phyloP scores from a whole-genome alignment of 306 rosid genomes.

The Rubus idaeus region DNA sequence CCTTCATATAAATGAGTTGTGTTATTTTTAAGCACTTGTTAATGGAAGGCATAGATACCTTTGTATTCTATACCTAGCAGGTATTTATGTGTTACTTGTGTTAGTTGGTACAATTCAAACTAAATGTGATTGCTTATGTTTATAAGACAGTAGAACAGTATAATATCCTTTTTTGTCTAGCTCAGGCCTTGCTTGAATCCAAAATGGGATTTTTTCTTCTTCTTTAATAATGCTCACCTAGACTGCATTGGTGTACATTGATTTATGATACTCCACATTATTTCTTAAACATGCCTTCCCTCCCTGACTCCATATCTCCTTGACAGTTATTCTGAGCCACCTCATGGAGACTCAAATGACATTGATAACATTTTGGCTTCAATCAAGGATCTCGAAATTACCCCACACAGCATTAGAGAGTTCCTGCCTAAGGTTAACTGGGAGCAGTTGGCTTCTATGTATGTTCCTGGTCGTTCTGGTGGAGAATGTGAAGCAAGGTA shows the following conservation, averaged over 20 bases:
- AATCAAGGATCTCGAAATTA: slow-evolving; percentile 57
- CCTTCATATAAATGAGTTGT: background rate
- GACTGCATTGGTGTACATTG: background rate
- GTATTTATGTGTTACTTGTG: background rate
- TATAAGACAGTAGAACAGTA: background rate
- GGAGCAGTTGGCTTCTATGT: slow-evolving; percentile 78
- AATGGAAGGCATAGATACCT: background rate
- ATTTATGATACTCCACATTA: background rate
- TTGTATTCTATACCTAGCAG: background rate
- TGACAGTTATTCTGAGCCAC: slow-evolving; percentile 45
- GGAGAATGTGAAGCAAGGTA: slow-evolving; percentile 95
- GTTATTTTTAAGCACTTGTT: background rate
- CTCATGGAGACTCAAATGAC: slow-evolving; percentile 48
- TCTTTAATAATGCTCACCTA: background rate
- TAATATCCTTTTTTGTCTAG: background rate
- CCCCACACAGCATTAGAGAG: slow-evolving; percentile 52
- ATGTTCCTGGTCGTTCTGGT: slow-evolving; percentile 64
- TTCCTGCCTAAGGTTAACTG: slow-evolving; percentile 82
- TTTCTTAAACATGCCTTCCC: slow-evolving; percentile 9
- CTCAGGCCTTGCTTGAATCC: background rate
- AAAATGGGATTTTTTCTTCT: background rate
- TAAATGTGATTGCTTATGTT: background rate
- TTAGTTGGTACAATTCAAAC: background rate
- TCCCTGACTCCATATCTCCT: slow-evolving; percentile 19
- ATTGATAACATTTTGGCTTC: slow-evolving; percentile 56